Evolutionary conservation across 2,329 filamentous ascomycete genomes (phyloP), one percentile per base, ranked within the genome.

Genomic region (Aotearoamyces nothofagi): DNA sequence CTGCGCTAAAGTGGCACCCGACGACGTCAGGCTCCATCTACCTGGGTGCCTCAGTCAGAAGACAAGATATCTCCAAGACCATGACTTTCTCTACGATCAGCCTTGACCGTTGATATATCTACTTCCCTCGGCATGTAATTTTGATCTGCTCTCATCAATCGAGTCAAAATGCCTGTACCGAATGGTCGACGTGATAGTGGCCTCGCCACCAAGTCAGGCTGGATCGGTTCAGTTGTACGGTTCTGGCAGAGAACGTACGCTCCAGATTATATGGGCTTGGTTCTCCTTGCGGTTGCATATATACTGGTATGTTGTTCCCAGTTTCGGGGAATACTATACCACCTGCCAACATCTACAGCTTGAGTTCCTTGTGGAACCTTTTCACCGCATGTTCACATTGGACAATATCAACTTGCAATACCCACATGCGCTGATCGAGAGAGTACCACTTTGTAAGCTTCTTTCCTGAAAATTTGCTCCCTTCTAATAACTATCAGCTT

Each of bases 361-460:
- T 24, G 63, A 72, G 52, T 58, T 79, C 43, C 62, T 78, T 39
- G 66, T 81, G 42, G 74, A 77, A 35, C 90, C 90, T 0, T 96
- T 96, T 51, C 84, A 96, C 52, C 83, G 82, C 55, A 79, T 94
- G 71, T 96, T 98, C 57, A 79, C 72, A 39, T 68, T 96, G 37
- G 79, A 84, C 49, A 83, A 96, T 50, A 66, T 80, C 14, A 62
- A 72, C 27, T 83, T 96, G 34, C 76, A 82, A 39, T 94, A 78
- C 46, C 90, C 90, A 1, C 79, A 92, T 54, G 83, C 90, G 13
- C 63, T 78, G 32, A 56, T 78, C 28, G 86, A 98, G 53, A 70
- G 84, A 37, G 90, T 98, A 0, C 64, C 83, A 5, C 73, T 92
- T 9, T 51, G 77, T 78, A 61, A 41, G 74, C 59, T 17, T 13